A percentile compares a stretch with the other conserved stretches of the same genome.
These are phyloP conservation scores for Babjeviella inositovora DNA, from an alignment of 805 yeast species.

Conservation along the genomic window DNA sequence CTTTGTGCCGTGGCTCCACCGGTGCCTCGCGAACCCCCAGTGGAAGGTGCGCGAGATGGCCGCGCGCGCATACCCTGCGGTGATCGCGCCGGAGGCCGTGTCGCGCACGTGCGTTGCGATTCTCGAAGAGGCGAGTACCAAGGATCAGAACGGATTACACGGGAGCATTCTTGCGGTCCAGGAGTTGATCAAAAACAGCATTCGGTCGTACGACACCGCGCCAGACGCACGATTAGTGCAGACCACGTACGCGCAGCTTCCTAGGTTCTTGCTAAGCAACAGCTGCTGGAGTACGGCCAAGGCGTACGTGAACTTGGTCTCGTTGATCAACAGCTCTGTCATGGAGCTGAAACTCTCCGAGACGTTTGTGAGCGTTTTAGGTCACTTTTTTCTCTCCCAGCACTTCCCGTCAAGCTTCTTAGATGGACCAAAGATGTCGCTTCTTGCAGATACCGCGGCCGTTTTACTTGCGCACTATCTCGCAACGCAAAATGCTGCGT, in stretches of 20 bases:
- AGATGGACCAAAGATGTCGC: slow-evolving; percentile 35
- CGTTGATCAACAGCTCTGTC: no score
- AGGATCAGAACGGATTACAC: slow-evolving; percentile 31
- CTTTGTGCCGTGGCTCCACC: slow-evolving; percentile 29
- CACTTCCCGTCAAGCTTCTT: no score
- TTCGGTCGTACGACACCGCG: slow-evolving; percentile 1
- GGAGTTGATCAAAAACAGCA: slow-evolving; percentile 9
- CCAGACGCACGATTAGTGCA: slow-evolving; percentile 2
- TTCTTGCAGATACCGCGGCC: slow-evolving; percentile 13
- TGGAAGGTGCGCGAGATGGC: slow-evolving; percentile 91
- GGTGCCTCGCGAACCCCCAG: slow-evolving; percentile 30
- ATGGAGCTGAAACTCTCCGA: no score
- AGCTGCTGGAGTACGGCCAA: slow-evolving; percentile 15
- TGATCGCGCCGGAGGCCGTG: slow-evolving; percentile 17
- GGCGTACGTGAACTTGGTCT: no score
- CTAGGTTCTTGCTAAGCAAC: slow-evolving; percentile 6
- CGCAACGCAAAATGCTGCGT: slow-evolving; percentile 4
- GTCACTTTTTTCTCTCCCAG: no score
- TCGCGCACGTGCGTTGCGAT: slow-evolving; percentile 11
- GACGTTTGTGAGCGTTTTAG: no score
- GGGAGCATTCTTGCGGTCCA: slow-evolving; percentile 39
- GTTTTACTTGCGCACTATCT: slow-evolving; percentile 11
- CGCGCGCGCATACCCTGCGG: slow-evolving; percentile 47
- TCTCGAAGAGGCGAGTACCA: slow-evolving; percentile 3
- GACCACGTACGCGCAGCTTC: slow-evolving; percentile 2